phyloP scores from a whole-genome alignment of 805 yeast species.

The Candida xiaguanensis region DNA sequence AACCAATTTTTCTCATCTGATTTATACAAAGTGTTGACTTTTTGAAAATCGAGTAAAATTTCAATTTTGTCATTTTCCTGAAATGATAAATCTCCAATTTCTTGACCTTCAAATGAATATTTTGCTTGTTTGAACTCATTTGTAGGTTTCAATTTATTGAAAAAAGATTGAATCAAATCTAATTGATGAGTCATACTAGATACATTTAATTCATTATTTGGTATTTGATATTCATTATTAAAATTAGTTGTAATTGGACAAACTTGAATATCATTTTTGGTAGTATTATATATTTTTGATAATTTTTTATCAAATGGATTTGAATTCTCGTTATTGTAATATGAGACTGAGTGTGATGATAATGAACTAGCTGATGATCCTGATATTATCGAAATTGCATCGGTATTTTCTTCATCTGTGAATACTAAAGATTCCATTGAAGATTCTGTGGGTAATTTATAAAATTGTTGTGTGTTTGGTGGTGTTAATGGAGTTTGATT shows the following conservation, averaged over 20 bases:
- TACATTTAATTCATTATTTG: not conserved
- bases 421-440: constrained; percentile 11
- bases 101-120: constrained; percentile 25
- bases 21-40: constrained; percentile 17
- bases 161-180: constrained; percentile 20
- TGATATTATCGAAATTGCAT: constrained; percentile 9
- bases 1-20: constrained; percentile 27
- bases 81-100: constrained; percentile 38
- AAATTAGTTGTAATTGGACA: constrained; percentile 24
- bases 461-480: not conserved
- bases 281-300: constrained; percentile 25
- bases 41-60: constrained; percentile 30
- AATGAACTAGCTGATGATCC: constrained; percentile 13
- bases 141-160: constrained; percentile 13
- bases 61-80: constrained; percentile 29
- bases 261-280: constrained; percentile 29
- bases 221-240: constrained; percentile 3
- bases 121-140: constrained; percentile 12
- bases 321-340: constrained; percentile 9
- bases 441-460: constrained; percentile 7
- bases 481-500: not conserved
- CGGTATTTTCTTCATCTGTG: constrained; percentile 9
- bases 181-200: constrained; percentile 14
- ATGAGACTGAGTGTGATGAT: constrained; percentile 14
- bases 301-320: constrained; percentile 19